Conservation (phyloP, 2,329 filamentous ascomycete species). For the Alternaria atra region DNA sequence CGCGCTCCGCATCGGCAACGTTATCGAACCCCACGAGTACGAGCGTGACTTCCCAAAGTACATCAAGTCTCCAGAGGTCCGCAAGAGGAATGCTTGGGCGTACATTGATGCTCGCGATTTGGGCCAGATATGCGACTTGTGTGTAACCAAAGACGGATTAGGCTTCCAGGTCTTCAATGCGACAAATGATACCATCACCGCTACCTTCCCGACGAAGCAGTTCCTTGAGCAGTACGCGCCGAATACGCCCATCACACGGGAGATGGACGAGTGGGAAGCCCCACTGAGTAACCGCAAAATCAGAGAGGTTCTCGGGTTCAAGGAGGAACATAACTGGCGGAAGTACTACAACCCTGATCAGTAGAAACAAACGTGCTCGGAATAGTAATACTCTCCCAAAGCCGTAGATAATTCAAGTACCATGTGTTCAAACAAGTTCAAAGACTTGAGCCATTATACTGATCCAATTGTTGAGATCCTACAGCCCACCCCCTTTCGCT, state of each 20-base stretch:
- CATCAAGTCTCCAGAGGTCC: slow-evolving; percentile 59
- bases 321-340: slow-evolving; percentile 67
- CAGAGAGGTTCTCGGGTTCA: slow-evolving; percentile 65
- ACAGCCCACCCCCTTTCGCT: neutral
- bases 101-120: slow-evolving; percentile 71
- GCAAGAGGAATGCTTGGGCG: slow-evolving; percentile 68
- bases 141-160: slow-evolving; percentile 62
- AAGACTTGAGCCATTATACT: neutral
- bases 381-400: neutral
- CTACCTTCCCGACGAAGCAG: slow-evolving; percentile 60
- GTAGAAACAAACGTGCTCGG: neutral
- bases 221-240: slow-evolving; percentile 63
- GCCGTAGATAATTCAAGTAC: neutral
- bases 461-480: too few relatives aligned
- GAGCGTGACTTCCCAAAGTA: slow-evolving; percentile 61
- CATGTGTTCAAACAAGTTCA: neutral
- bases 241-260: slow-evolving; percentile 61
- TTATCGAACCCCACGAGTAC: slow-evolving; percentile 70
- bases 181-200: slow-evolving; percentile 69
- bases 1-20: slow-evolving; percentile 67
- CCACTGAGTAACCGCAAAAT: slow-evolving; percentile 70
- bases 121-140: slow-evolving; percentile 67
- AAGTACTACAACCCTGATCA: slow-evolving; percentile 55
- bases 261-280: slow-evolving; percentile 67
- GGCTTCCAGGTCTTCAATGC: slow-evolving; percentile 73